Evolutionary conservation across 768 basidiomycete species (phyloP).

Genomic region (Boletus reticuloceps): DNA sequence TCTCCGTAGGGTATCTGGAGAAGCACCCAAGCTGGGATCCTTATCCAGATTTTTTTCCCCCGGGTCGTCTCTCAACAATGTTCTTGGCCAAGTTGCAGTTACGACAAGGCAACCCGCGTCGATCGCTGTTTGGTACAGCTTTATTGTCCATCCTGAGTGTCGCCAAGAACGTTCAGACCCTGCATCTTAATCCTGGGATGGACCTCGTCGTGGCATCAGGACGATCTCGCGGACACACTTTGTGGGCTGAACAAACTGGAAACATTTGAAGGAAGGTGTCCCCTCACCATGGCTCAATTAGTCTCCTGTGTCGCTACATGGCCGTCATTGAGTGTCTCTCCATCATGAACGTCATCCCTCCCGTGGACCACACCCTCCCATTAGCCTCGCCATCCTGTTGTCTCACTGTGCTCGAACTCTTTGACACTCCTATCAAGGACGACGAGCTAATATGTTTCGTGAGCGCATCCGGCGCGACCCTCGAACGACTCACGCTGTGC

Average conservation of each 20-base stretch:
- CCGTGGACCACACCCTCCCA: not conserved
- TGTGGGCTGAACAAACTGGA: not conserved
- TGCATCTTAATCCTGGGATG: not conserved
- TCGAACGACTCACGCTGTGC: constrained; percentile 5
- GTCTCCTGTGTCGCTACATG: constrained; percentile 5
- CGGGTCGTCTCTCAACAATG: not conserved
- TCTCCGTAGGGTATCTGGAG: constrained; percentile 6
- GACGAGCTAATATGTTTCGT: constrained; percentile 9
- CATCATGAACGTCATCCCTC: not conserved
- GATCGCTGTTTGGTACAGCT: not conserved
- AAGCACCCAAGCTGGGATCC: constrained; percentile 5
- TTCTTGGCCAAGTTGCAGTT: not conserved
- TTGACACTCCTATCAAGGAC: not conserved
- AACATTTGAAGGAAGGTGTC: not conserved
- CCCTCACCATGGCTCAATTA: constrained; percentile 1
- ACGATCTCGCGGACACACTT: not conserved
- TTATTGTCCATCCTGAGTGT: constrained; percentile 3
- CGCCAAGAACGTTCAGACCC: not conserved
- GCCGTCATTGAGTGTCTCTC: constrained; percentile 4
- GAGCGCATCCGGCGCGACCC: constrained; percentile 1
- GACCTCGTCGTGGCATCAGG: not conserved
- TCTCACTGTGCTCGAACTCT: not conserved
- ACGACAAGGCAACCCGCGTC: not conserved
- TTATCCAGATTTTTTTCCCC: not conserved
- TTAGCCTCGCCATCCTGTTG: not conserved